Evolutionary conservation across 352 stramenopile genomes (phyloP).

Genomic region (Pythium myriotylum): DNA sequence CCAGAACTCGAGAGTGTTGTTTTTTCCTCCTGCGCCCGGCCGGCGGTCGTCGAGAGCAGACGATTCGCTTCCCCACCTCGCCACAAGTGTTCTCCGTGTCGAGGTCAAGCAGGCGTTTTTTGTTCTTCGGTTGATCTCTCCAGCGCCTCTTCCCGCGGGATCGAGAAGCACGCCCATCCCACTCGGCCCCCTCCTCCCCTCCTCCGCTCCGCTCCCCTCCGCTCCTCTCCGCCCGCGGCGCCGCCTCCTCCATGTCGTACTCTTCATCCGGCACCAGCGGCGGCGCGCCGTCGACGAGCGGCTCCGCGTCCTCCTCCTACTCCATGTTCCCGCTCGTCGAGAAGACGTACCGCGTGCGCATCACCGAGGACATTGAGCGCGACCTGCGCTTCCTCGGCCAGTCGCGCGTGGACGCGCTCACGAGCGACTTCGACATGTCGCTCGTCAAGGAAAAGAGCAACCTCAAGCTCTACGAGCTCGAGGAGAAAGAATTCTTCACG

Average conservation of each 20-base stretch:
- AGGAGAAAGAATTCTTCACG: slow-evolving; percentile 85
- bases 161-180: slow-evolving; percentile 1
- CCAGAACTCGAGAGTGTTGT: too few relatives aligned
- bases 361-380: slow-evolving; percentile 83
- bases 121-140: too few relatives aligned
- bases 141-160: neutral
- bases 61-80: too few relatives aligned
- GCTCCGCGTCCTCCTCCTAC: slow-evolving; percentile 24
- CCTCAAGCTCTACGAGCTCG: slow-evolving; percentile 78
- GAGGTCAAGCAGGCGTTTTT: too few relatives aligned
- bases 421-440: slow-evolving; percentile 79
- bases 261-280: slow-evolving; percentile 16
- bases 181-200: neutral
- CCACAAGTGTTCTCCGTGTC: too few relatives aligned
- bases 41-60: too few relatives aligned
- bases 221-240: neutral
- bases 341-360: slow-evolving; percentile 78
- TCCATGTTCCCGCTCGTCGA: slow-evolving; percentile 88
- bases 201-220: neutral
- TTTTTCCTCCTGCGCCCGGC: too few relatives aligned
- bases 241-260: slow-evolving; percentile 15
- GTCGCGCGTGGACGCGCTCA: slow-evolving; percentile 80
- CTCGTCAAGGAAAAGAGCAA: slow-evolving; percentile 71
- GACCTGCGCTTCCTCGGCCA: slow-evolving; percentile 84
- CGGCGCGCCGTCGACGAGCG: slow-evolving; percentile 3